These are phyloP conservation scores for Cynara cardunculus DNA, from an alignment of 129 eudicot genomes.

Conservation along the genomic window DNA sequence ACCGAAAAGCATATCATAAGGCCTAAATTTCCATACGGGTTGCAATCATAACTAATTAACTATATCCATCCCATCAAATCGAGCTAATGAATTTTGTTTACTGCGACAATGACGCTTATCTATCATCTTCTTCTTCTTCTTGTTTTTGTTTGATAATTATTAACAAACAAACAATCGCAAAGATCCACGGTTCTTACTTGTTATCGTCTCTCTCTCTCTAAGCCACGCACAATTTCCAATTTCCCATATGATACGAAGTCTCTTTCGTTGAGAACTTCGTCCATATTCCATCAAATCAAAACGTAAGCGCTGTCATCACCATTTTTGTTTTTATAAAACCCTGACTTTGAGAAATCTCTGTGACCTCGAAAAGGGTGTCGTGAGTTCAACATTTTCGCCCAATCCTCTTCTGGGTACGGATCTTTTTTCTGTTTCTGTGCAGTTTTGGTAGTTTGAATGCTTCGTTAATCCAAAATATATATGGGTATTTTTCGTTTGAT, in stretches of 20 bases:
- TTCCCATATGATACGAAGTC: not conserved
- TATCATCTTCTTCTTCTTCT: not conserved
- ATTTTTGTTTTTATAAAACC: not conserved
- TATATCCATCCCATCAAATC: too few relatives aligned
- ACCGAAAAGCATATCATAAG: too few relatives aligned
- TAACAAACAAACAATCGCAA: not conserved
- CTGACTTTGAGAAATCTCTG: not conserved
- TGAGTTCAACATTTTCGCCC: not conserved
- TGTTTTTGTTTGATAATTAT: not conserved
- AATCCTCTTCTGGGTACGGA: constrained; percentile 9
- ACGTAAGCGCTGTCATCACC: constrained; percentile 38
- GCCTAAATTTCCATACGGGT: too few relatives aligned
- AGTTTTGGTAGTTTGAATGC: not conserved
- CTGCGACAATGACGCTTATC: not conserved
- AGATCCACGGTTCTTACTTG: not conserved
- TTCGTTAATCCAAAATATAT: not conserved
- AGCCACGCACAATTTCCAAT: not conserved
- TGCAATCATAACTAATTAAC: too few relatives aligned
- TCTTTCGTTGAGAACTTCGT: not conserved
- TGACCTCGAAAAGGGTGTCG: not conserved
- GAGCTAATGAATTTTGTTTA: too few relatives aligned
- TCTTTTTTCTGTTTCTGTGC: not conserved
- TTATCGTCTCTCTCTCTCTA: not conserved
- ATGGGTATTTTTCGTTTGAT: not conserved
- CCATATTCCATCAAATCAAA: not conserved